Base-by-base conservation (phyloP, 441 rosid species). In the Eruca vesicaria region DNA sequence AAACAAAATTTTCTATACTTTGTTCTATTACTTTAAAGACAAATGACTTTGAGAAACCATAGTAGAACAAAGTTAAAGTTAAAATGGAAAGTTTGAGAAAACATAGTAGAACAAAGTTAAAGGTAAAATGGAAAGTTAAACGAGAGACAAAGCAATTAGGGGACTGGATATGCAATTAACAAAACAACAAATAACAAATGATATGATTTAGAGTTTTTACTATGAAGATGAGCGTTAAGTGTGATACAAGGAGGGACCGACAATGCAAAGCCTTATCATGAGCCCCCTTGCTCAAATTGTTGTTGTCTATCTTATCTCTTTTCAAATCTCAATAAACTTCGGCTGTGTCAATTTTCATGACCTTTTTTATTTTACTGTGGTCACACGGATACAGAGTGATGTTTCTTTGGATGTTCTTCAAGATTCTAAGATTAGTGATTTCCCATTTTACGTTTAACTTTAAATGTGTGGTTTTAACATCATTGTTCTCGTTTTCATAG, bases 271-370 rank as follows among this genome's bases (percentile, higher is more conserved):
- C 65, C 38, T 63, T 75, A 50, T 69, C 50, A 69, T 28, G 43
- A 20, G 62, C 21, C 75, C 43, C 70, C 68, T 70, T 64, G 80
- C 62, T 33, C 76, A 77, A 58, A 56, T 64, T 45, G 71, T 70
- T 69, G 75, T 64, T 14, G 26, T 33, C 29, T 69, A 2, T 69
- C 18, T 69, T 15, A 45, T 63, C 60, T 31, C 52, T 15, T 69
- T 29, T 41, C 64, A 9, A 38, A 10, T 38, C 36, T 69, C 75
- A 31, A 76, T 14, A 31, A 20, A 63, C 65, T 10, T 33, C 75
- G 80, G 3, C 56, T 18, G 56, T 50, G 21, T 18, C 56, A 50
- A 50, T 18, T 8, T 50, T 18, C 56, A 48, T 50, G 56, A 23
- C 56, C 11, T 50, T 23, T 5, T 50, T 50, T 18, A 10, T 4